Evolutionary conservation across 2,329 filamentous ascomycete species (phyloP).

Genomic region (Cercospora zeina): DNA sequence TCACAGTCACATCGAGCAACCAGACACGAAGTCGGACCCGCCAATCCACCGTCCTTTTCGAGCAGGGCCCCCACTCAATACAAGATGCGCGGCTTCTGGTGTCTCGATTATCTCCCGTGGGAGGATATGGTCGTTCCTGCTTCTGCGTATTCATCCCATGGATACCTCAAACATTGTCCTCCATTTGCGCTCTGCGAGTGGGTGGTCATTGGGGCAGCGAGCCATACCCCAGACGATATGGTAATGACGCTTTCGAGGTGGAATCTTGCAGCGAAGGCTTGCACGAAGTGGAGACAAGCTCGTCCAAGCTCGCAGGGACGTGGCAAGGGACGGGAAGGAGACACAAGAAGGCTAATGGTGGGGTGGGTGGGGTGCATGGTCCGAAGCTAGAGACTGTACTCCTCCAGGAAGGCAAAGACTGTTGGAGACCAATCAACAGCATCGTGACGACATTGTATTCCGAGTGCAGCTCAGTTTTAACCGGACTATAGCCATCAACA

Average conservation of each 20-base stretch:
- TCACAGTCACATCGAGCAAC: background rate
- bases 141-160: background rate
- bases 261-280: background rate
- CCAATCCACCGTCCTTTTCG: background rate
- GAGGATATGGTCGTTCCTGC: background rate
- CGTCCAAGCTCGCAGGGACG: background rate
- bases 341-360: background rate
- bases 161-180: too few species aligned
- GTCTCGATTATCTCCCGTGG: too few species aligned
- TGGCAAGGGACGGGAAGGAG: too few species aligned
- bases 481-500: conserved; percentile 1
- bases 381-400: background rate
- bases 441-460: background rate
- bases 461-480: background rate
- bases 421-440: background rate
- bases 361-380: conserved; percentile 5
- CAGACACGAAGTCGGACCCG: background rate
- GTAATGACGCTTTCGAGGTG: background rate
- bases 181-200: background rate
- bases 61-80: background rate
- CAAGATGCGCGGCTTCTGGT: background rate
- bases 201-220: background rate
- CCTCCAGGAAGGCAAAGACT: background rate
- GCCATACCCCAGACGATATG: background rate
- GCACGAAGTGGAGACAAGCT: conserved; percentile 3